A percentile compares a stretch with the other conserved stretches of the same genome.
These are phyloP conservation scores for Halocafeteria seosinensis DNA, from an alignment of 108 stramenopile species.

Conservation along the genomic window DNA sequence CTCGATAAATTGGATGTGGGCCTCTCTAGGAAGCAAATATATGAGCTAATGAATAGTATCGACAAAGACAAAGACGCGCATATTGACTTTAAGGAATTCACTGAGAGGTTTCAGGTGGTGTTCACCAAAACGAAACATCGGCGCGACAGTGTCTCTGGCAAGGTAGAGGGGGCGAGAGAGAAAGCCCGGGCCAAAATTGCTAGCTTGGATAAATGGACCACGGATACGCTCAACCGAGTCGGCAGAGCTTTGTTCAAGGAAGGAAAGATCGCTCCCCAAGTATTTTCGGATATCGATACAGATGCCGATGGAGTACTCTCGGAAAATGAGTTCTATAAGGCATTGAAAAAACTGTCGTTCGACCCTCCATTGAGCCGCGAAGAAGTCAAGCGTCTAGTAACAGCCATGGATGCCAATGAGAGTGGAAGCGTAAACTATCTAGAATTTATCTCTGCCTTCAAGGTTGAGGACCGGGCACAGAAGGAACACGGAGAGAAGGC, in stretches of 20 bases:
- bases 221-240: constrained; percentile 8
- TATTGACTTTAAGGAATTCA: constrained; percentile 33
- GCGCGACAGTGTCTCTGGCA: neutral
- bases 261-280: neutral
- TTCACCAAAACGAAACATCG: constrained; percentile 19
- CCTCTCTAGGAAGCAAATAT: constrained; percentile 23
- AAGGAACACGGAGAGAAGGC: neutral
- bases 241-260: neutral
- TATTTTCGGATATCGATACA: constrained; percentile 5
- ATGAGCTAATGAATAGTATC: constrained; percentile 36
- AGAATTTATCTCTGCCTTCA: constrained; percentile 12
- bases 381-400: neutral
- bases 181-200: neutral
- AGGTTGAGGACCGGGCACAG: neutral
- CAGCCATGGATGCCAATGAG: neutral
- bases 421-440: neutral
- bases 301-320: neutral
- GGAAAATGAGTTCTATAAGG: constrained; percentile 15
- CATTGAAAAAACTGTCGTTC: constrained; percentile 4
- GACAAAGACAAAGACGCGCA: constrained; percentile 34
- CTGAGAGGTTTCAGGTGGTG: constrained; percentile 23
- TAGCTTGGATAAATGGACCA: constrained; percentile 15
- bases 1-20: constrained; percentile 32
- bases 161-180: neutral
- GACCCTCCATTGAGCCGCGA: constrained; percentile 4